Percentiles rank a stretch among this genome's conserved stretches.
Evolutionary conservation across 768 basidiomycete genomes (phyloP).

Genomic region (Gyrodon lividus): DNA sequence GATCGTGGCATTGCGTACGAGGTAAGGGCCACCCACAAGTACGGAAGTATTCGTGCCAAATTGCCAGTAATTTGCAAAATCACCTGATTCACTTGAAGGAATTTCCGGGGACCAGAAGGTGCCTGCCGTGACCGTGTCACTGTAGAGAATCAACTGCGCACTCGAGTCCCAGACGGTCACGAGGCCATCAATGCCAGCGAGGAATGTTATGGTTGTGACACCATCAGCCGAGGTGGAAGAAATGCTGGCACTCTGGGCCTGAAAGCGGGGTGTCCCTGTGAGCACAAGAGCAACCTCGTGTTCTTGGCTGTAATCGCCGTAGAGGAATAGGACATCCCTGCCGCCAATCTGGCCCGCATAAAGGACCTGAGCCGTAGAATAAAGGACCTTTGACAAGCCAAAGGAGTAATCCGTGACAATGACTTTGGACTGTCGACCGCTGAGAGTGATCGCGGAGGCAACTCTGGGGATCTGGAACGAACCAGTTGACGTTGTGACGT

Average conservation of each 20-base stretch:
- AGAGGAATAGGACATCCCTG: constrained; percentile 63
- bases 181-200: constrained; percentile 55
- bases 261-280: constrained; percentile 44
- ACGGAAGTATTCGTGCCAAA: constrained; percentile 70
- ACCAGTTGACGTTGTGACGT: constrained; percentile 52
- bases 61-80: constrained; percentile 64
- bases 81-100: constrained; percentile 35
- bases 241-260: constrained; percentile 23
- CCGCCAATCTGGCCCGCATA: constrained; percentile 61
- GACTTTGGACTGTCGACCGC: constrained; percentile 73
- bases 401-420: constrained; percentile 72
- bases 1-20: constrained; percentile 57
- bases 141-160: constrained; percentile 65
- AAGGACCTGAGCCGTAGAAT: constrained; percentile 74
- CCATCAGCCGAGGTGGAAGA: constrained; percentile 26
- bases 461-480: constrained; percentile 56
- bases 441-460: constrained; percentile 52
- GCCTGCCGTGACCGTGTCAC: constrained; percentile 62
- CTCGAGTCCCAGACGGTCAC: constrained; percentile 66
- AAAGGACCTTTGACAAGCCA: constrained; percentile 58
- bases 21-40: constrained; percentile 63
- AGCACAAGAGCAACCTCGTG: constrained; percentile 54
- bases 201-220: constrained; percentile 50
- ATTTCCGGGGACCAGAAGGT: constrained; percentile 79
- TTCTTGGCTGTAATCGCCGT: constrained; percentile 53